A percentile compares a stretch with the other conserved stretches of the same genome.
phyloP scores from a whole-genome alignment of 768 basidiomycete genomes.

The Suillus ampliporus region DNA sequence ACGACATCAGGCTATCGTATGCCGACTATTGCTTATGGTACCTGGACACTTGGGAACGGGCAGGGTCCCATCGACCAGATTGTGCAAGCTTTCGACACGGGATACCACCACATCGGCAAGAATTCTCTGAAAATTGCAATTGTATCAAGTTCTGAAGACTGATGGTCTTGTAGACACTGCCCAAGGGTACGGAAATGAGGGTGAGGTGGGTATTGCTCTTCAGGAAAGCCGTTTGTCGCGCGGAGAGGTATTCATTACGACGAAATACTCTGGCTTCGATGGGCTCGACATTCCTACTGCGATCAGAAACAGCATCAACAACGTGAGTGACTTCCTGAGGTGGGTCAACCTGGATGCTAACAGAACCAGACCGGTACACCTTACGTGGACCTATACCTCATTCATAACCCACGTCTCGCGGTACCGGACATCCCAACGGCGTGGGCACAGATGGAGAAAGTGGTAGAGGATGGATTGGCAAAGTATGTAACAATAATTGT shows the following conservation, averaged over 20 bases:
- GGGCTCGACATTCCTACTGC: constrained; percentile 60
- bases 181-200: constrained; percentile 64
- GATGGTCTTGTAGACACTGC: constrained; percentile 53
- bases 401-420: constrained; percentile 62
- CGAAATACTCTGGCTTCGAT: constrained; percentile 61
- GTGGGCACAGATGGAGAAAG: constrained; percentile 68
- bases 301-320: constrained; percentile 59
- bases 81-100: constrained; percentile 64
- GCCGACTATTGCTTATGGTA: constrained; percentile 64
- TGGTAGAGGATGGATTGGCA: constrained; percentile 59
- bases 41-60: constrained; percentile 68
- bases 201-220: constrained; percentile 45
- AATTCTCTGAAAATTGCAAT: background rate
- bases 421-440: constrained; percentile 62
- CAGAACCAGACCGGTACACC: constrained; percentile 58
- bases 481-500: constrained; percentile 44
- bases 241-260: constrained; percentile 66
- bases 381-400: constrained; percentile 75
- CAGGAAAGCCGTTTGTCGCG: constrained; percentile 61
- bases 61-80: constrained; percentile 57
- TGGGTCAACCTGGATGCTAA: background rate
- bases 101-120: constrained; percentile 68
- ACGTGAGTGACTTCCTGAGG: constrained; percentile 44
- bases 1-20: constrained; percentile 44
- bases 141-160: background rate